Evolutionary conservation across 306 rosid genomes (phyloP), one percentile per base, ranked within the genome.

Genomic region (Vachellia collinsii): DNA sequence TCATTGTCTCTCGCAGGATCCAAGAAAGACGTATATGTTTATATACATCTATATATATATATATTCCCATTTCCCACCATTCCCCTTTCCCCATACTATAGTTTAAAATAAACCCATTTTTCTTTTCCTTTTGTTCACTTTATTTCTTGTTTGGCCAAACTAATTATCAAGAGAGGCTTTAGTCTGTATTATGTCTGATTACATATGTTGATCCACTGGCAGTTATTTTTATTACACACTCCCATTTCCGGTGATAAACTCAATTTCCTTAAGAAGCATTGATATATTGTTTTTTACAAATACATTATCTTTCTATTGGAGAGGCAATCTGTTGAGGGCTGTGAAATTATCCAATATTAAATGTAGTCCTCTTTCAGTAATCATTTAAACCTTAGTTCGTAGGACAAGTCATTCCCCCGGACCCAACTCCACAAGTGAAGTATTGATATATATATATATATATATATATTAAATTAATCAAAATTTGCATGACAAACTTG

Each of bases 1-100:
- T 79, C 75, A 80, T 91, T 91, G 90, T 86, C 84, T 87, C 94
- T 75, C 92, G 79, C 97, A 94, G 97, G 97, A 92, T 94, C 97
- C 97, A 82, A 94, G 94, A 93, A 92, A 87, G 95, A 79, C 78
- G 80, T 87, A 54, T 77, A 84, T 29, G 34, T 29, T 29, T 29
- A 29, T 29, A 29, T 29, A 29, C 34, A 29, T 87, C 0, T 38
- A 38, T 29, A 29, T 29, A 29, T 29, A n/a, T n/a, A n/a, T 84
- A 84, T 88, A 87, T 93, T 94, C 97, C 94, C 97, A 91, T 97
- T 94, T 29, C 34, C 34, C 34, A 29, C 84, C 82, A 79, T 86
- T 83, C 83, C 37, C 3, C 36, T 20, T 11, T 14, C 70, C 72
- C 67, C 80, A 82, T 70, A 68, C 70, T 73, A 48, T 53, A 80